Percentiles rank a stretch among this genome's conserved stretches.
Conservation (phyloP, 192 early-diverging fungal genomes). For the Backusella australiensis region DNA sequence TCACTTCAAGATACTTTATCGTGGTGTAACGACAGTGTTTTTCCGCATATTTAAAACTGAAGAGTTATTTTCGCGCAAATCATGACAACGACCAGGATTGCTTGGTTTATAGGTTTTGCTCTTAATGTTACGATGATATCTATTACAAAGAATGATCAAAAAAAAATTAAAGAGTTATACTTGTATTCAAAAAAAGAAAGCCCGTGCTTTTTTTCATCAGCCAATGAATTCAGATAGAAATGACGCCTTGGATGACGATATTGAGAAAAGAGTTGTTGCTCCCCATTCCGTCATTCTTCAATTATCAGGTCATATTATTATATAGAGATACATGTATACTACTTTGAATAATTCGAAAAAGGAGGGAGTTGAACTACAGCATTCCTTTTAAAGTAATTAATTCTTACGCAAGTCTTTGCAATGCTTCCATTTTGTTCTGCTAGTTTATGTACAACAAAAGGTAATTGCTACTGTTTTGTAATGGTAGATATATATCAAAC, state of each 20-base stretch:
- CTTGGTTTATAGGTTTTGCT: too few species aligned
- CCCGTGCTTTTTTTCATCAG: neutral
- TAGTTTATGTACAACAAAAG: neutral
- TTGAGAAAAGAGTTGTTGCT: neutral
- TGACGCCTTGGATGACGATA: conserved; percentile 5
- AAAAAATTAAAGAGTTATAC: neutral
- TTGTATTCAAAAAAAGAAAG: neutral
- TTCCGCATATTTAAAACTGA: too few species aligned
- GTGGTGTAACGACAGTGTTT: too few species aligned
- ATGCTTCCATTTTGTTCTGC: neutral
- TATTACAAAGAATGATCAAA: neutral
- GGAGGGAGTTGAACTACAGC: neutral
- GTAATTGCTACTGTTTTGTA: neutral
- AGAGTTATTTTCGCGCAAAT: too few species aligned
- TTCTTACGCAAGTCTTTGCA: neutral
- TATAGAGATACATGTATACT: neutral
- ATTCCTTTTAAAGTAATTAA: neutral
- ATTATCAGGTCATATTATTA: neutral
- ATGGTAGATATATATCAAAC: neutral
- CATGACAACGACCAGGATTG: too few species aligned
- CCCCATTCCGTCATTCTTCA: neutral
- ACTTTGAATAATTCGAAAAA: neutral
- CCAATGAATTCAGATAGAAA: neutral
- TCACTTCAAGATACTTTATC: too few species aligned
- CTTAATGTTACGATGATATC: too few species aligned